These are phyloP conservation scores for Comarum palustre DNA, from an alignment of 306 rosid species.

Conservation along the genomic window DNA sequence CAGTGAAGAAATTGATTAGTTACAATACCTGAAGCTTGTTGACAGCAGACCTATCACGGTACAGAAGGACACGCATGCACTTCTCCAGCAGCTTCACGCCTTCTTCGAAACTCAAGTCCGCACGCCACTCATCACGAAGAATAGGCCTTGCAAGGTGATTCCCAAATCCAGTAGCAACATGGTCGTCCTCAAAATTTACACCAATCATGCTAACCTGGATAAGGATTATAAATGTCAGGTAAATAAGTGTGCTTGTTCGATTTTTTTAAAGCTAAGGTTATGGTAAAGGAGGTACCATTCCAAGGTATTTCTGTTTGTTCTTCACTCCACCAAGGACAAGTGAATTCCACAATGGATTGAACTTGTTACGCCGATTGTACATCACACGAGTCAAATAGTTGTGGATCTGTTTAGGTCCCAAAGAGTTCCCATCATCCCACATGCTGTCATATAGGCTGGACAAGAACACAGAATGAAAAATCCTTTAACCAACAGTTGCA, in stretches of 20 bases:
- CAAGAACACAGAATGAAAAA: slow-evolving; percentile 21
- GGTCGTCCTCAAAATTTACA: slow-evolving; percentile 73
- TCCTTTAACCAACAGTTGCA: neutral
- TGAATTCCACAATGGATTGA: slow-evolving; percentile 59
- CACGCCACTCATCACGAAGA: slow-evolving; percentile 97
- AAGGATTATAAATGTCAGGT: slow-evolving; percentile 5
- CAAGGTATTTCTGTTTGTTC: slow-evolving; percentile 57
- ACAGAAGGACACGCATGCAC: slow-evolving; percentile 93
- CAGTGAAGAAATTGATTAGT: neutral
- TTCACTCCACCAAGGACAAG: slow-evolving; percentile 63
- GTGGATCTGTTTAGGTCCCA: slow-evolving; percentile 65
- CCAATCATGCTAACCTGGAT: slow-evolving; percentile 93
- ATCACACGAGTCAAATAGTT: slow-evolving; percentile 56
- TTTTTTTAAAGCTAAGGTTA: slow-evolving; percentile 10
- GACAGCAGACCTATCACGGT: slow-evolving; percentile 89
- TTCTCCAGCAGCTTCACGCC: slow-evolving; percentile 88
- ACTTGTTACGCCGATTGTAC: slow-evolving; percentile 67
- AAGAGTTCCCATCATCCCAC: slow-evolving; percentile 74
- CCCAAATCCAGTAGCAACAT: slow-evolving; percentile 95
- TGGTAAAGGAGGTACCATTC: slow-evolving; percentile 46
- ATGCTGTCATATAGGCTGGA: slow-evolving; percentile 76
- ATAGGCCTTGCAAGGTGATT: slow-evolving; percentile 95
- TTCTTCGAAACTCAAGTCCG: slow-evolving; percentile 78
- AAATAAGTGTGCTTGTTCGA: neutral
- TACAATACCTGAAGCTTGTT: slow-evolving; percentile 74